Base-by-base conservation (phyloP, 108 stramenopile genomes). In the Discostella stelligeroides region DNA sequence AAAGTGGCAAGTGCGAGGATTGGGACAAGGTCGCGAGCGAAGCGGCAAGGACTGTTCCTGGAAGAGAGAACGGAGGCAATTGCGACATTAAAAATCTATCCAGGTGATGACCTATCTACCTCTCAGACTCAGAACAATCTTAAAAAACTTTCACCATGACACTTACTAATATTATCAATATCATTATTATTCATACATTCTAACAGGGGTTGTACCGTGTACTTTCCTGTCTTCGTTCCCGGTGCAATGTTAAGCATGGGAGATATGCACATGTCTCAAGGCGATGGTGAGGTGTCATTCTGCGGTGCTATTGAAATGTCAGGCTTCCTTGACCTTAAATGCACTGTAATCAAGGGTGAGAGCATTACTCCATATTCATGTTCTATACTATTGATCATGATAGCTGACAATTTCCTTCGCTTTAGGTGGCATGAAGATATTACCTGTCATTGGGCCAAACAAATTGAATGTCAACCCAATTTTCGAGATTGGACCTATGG, bases 261-360 rank as follows among this genome's bases (percentile, higher is more conserved):
- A 13, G 88, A 89, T 54, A 86, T 86, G 79, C 88, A 89, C 73
- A 78, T 86, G 54, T 62, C 65, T 0, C 88, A 89, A 66, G 88
- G 88, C 12, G 88, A 89, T 58, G 86, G 88, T 23, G 88, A 89
- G 55, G 84, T 89, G 3, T 71, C 76, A 4, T 86, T 88, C 64
- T 88, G 87, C 62, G 87, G 87, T 47, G 81, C 81, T 37, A 81
- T 81, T 17, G 72, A 76, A 66, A 81, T 81, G 80, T 74, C 80
- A 54, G 53, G 53, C 53, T 84, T 84, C 54, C 66, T 86, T 40
- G 87, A 84, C 54, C 59, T 88, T 7, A 82, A 82, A 37, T 81
- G 79, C 55, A 77, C 63, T 4, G 73, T 88, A 24, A 88, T 88
- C 60, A 84, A 85, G 39, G 85, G 81, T 40, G 83, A 83, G 41